Base-by-base conservation (phyloP, 2,329 filamentous ascomycete genomes). In the Biscogniauxia sp. region DNA sequence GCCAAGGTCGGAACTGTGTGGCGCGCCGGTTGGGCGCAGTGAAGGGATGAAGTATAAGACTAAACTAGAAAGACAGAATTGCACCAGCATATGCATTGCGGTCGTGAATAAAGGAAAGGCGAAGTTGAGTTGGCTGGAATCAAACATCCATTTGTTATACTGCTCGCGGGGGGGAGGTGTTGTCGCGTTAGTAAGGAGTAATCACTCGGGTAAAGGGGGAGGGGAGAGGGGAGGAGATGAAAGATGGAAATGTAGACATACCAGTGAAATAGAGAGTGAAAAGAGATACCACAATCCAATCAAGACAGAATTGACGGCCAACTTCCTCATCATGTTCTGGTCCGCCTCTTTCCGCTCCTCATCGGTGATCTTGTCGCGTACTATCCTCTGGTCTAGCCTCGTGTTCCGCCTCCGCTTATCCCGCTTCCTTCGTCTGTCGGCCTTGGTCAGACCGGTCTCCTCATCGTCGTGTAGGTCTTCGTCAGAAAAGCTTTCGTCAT, bases 111-210 rank as follows among this genome's bases (percentile, higher is more conserved):
- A 84, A 49, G 95, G 95, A 71, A 95, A 98, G 56, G 91, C 88
- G 74, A 99, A 99, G 76, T 97, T 89, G 68, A 96, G 85, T 67
- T 90, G 87, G 67, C 89, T 84, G 63, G 89, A 84, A 71, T 91
- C 91, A 78, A 99, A 98, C 94, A 99, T 98, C 95, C 95, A 98
- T 80, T 97, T 98, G 84, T 99, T 99, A 82, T 98, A 99, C 89
- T 95, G 66, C 55, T n/a, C 32, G 50, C 6, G 52, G 20, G 5
- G 37, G 37, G 52, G 20, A 5, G 37, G 37, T 15, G 11, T 17
- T 15, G 28, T 20, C 15, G 25, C 15, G 66, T 74, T 63, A 71
- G 72, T 72, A 74, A 68, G 52, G n/a, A 53, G 52, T 32, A 13
- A 20, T 54, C 28, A 60, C 25, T 17, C 49, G 52, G 58, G 41